Conservation (phyloP, 345 rosid species). For the Populus euphratica region DNA sequence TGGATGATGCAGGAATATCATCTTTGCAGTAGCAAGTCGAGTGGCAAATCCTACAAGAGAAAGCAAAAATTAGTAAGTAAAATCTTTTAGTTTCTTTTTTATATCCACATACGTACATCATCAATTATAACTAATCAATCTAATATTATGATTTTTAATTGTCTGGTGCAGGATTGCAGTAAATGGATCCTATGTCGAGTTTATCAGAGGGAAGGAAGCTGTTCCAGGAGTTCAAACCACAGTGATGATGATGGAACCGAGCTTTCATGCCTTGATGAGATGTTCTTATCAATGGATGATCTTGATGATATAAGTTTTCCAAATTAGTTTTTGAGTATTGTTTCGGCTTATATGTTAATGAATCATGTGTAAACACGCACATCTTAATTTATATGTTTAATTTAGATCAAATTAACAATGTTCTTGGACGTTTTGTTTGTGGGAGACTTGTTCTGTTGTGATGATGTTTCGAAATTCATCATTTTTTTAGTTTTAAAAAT, state of each 20-base stretch:
- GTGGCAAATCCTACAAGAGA: slow-evolving; percentile 1
- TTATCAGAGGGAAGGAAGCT: slow-evolving; percentile 22
- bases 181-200: slow-evolving; percentile 40
- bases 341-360: not conserved
- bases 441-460: too few species aligned
- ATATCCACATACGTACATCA: too few species aligned
- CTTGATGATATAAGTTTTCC: slow-evolving; percentile 33
- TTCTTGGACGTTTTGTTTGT: too few species aligned
- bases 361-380: not conserved
- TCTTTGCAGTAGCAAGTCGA: slow-evolving; percentile 8
- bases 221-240: not conserved
- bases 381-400: not conserved
- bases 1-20: slow-evolving; percentile 49
- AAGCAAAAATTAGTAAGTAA: slow-evolving; percentile 17
- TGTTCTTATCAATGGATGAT: slow-evolving; percentile 40
- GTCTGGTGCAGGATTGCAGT: slow-evolving; percentile 13
- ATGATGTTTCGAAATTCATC: too few species aligned
- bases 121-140: too few species aligned
- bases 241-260: slow-evolving; percentile 30
- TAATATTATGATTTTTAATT: not conserved
- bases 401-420: too few species aligned
- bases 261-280: slow-evolving; percentile 45
- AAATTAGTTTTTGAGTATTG: slow-evolving; percentile 1
- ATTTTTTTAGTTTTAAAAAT: too few species aligned
- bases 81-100: not conserved